phyloP scores from a whole-genome alignment of 148 eudicot species.

The Amaranthus cruentus region DNA sequence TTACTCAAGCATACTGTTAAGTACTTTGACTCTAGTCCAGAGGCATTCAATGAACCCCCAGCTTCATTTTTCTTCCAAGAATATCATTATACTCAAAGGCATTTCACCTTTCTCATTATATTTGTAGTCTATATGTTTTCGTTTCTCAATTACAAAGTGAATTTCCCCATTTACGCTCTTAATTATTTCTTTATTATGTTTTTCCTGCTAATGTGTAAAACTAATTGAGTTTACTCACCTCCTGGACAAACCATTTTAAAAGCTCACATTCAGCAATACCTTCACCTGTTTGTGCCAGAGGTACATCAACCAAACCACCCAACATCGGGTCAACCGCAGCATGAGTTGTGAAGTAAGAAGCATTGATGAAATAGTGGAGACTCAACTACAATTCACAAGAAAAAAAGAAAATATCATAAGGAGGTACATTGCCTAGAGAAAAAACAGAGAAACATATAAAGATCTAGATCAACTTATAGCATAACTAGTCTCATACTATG shows the following conservation, averaged over 20 bases:
- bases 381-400: slow-evolving; percentile 35
- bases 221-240: slow-evolving; percentile 38
- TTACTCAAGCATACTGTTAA: no score
- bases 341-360: slow-evolving; percentile 50
- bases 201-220: background rate
- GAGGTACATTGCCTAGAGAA: background rate
- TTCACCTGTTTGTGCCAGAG: slow-evolving; percentile 90
- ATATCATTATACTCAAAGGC: no score
- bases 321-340: slow-evolving; percentile 37
- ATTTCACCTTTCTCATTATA: no score
- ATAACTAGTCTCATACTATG: background rate
- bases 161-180: no score
- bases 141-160: no score
- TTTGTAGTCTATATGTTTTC: no score
- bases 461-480: background rate
- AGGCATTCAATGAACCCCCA: no score
- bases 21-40: no score
- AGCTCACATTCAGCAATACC: slow-evolving; percentile 95
- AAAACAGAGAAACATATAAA: slow-evolving; percentile 1
- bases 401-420: slow-evolving; percentile 2
- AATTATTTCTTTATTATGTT: no score
- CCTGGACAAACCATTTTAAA: slow-evolving; percentile 82
- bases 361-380: slow-evolving; percentile 26
- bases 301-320: slow-evolving; percentile 66
- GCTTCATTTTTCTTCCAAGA: no score